These are phyloP conservation scores for Gonium pectorale DNA, from an alignment of 139 green algal species.

Conservation along the genomic window DNA sequence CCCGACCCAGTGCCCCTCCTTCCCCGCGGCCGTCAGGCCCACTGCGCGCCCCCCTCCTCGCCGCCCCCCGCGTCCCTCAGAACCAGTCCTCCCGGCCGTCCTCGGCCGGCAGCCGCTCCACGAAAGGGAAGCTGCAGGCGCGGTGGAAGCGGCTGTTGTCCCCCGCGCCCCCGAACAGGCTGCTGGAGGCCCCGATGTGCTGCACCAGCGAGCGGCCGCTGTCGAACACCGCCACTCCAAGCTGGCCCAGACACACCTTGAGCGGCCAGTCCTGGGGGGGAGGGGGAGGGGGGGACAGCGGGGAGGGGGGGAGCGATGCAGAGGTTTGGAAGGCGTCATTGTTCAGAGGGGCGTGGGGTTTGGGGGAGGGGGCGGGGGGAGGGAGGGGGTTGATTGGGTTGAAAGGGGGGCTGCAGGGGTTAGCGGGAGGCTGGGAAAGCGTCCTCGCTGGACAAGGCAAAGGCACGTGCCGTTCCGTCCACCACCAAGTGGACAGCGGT, in stretches of 20 bases:
- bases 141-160: slow-evolving; percentile 25
- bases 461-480: too few relatives aligned
- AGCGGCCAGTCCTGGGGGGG: slow-evolving; percentile 29
- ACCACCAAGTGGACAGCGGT: too few relatives aligned
- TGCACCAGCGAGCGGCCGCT: slow-evolving; percentile 31
- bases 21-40: too few relatives aligned
- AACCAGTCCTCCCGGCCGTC: slow-evolving; percentile 10
- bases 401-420: too few relatives aligned
- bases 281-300: neutral
- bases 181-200: slow-evolving; percentile 24
- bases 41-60: neutral
- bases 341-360: too few relatives aligned
- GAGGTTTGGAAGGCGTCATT: too few relatives aligned
- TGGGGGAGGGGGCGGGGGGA: too few relatives aligned
- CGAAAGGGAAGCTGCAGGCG: slow-evolving; percentile 31
- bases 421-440: too few relatives aligned
- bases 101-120: slow-evolving; percentile 28
- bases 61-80: neutral
- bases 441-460: too few relatives aligned
- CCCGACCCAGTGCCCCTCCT: too few relatives aligned
- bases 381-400: too few relatives aligned
- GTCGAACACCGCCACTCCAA: neutral
- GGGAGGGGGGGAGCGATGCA: too few relatives aligned
- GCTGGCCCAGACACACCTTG: slow-evolving; percentile 16
- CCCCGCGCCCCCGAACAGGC: slow-evolving; percentile 1